Evolutionary conservation across 1,139 yeast genomes (phyloP).

Genomic region (Taiozyma sp.): DNA sequence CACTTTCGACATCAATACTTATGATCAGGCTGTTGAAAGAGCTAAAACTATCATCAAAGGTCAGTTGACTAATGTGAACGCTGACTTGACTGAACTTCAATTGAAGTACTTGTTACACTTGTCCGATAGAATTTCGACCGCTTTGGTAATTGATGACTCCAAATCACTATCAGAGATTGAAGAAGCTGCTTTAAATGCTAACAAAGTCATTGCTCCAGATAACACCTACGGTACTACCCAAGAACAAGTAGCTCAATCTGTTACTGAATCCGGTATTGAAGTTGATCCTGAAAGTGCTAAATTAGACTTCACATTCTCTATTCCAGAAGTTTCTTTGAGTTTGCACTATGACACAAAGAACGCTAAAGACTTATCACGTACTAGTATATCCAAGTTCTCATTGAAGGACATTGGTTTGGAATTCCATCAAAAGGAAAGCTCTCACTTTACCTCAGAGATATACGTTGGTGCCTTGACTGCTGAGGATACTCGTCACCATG

Average conservation of each 20-base stretch:
- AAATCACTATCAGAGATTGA: constrained; percentile 48
- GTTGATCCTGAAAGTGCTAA: constrained; percentile 32
- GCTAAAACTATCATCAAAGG: constrained; percentile 60
- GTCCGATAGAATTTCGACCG: constrained; percentile 52
- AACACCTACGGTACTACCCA: constrained; percentile 20
- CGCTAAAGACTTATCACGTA: constrained; percentile 32
- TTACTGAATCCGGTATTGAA: constrained; percentile 13
- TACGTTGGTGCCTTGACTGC: constrained; percentile 73
- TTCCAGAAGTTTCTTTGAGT: constrained; percentile 62
- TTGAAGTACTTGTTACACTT: constrained; percentile 54
- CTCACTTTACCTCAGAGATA: constrained; percentile 56
- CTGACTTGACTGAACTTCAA: constrained; percentile 77
- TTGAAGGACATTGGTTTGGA: constrained; percentile 53
- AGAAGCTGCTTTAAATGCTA: constrained; percentile 51
- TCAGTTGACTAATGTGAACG: constrained; percentile 57
- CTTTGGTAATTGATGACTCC: constrained; percentile 39
- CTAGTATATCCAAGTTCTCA: constrained; percentile 58
- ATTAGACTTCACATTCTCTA: constrained; percentile 47
- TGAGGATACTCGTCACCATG: constrained; percentile 60
- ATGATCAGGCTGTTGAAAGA: constrained; percentile 37
- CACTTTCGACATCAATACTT: constrained; percentile 54
- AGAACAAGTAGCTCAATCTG: constrained; percentile 9
- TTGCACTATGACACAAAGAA: constrained; percentile 55
- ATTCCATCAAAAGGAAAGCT: constrained; percentile 48
- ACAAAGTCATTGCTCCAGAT: constrained; percentile 29